These are phyloP conservation scores for Colletotrichum theobromicola DNA, from an alignment of 2,329 filamentous ascomycete genomes.

Conservation along the genomic window DNA sequence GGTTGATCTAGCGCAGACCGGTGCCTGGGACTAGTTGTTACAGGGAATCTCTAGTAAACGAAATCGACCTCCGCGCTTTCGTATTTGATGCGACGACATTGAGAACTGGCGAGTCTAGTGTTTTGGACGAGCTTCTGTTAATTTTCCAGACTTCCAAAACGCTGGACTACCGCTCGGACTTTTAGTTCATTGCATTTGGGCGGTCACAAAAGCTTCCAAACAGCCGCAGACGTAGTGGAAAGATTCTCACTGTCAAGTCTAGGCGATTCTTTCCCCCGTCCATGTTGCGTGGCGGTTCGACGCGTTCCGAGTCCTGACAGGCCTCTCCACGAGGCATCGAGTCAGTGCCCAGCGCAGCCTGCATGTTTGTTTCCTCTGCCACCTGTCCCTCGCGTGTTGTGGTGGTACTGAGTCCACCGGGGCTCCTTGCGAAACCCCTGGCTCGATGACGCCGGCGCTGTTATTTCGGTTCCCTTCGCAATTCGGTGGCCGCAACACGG, in stretches of 20 bases:
- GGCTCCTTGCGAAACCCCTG: not conserved
- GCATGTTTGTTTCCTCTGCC: not conserved
- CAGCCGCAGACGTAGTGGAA: too few relatives aligned
- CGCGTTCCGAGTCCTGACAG: not conserved
- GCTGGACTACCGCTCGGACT: not conserved
- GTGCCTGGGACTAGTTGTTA: not conserved
- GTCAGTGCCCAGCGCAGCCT: not conserved
- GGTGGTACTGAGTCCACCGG: not conserved
- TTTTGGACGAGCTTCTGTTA: not conserved
- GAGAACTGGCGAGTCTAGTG: not conserved
- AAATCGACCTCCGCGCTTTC: not conserved
- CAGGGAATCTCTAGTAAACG: not conserved
- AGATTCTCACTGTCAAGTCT: too few relatives aligned
- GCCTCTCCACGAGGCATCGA: not conserved
- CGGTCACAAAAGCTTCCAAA: not conserved
- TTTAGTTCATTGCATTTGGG: not conserved
- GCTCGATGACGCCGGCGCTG: not conserved
- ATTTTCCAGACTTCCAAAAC: not conserved
- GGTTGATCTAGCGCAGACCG: not conserved
- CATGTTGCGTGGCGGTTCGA: not conserved
- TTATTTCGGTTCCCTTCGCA: not conserved
- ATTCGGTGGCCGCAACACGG: not conserved
- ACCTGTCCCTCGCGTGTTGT: not conserved
- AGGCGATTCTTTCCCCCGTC: not conserved
- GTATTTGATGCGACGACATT: not conserved